Evolutionary conservation across 352 stramenopile species (phyloP).

Genomic region (Phytophthora cryptogea): DNA sequence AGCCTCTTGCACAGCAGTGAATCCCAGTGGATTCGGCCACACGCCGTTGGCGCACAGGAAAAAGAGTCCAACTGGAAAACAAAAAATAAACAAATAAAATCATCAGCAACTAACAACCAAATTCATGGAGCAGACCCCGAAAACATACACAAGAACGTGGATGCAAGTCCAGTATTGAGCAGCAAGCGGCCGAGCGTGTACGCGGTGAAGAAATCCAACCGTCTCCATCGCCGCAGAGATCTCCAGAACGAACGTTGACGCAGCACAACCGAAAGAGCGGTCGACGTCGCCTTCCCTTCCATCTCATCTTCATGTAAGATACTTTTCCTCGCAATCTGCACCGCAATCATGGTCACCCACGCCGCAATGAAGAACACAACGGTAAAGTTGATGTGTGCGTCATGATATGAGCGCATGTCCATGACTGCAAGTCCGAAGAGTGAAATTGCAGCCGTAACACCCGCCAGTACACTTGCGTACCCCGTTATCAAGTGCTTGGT

Average conservation of each 20-base stretch:
- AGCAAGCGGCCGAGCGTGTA: constrained; percentile 60
- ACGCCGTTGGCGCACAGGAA: constrained; percentile 84
- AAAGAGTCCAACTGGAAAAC: constrained; percentile 60
- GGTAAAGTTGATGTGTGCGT: constrained; percentile 73
- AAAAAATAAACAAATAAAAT: constrained; percentile 6
- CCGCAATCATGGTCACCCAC: constrained; percentile 67
- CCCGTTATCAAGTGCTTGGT: constrained; percentile 9
- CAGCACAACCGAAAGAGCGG: constrained; percentile 12
- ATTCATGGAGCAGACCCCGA: background rate
- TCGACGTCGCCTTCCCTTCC: constrained; percentile 11
- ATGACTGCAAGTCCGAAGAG: constrained; percentile 72
- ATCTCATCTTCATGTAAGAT: constrained; percentile 45
- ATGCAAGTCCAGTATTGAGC: constrained; percentile 51
- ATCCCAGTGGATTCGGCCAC: constrained; percentile 78
- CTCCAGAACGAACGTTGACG: constrained; percentile 36
- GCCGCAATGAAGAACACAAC: constrained; percentile 77
- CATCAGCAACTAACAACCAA: background rate
- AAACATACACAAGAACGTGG: constrained; percentile 69
- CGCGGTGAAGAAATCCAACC: constrained; percentile 47
- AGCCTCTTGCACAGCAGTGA: constrained; percentile 81
- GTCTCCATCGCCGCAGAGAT: constrained; percentile 56
- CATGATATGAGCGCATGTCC: constrained; percentile 78
- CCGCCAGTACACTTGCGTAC: constrained; percentile 37
- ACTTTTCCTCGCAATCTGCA: constrained; percentile 53
- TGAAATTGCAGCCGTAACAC: constrained; percentile 42